Evolutionary conservation across 2,329 filamentous ascomycete species (phyloP), one percentile per base, ranked within the genome.

Genomic region (Knufia fluminis): DNA sequence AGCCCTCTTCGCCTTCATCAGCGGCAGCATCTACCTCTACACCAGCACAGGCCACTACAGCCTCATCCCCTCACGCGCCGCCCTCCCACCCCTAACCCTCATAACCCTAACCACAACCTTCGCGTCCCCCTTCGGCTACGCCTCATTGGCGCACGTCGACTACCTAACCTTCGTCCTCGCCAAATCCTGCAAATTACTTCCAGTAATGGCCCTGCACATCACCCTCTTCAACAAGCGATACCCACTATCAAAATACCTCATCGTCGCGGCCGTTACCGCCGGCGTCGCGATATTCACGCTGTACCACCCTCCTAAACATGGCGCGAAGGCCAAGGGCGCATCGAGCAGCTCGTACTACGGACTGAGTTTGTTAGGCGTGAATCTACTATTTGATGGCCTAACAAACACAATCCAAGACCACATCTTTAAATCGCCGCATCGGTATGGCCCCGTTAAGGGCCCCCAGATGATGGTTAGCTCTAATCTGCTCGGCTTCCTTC

Each of bases 401-500:
- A 97, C 91, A 52, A 98, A 98, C 68, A 89, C 85, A 48, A 95
- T 91, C 2, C 92, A 98, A 73, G 92, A 98, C 68, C 83, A 95
- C 67, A 88, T 98, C 66, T 96, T 97, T 66, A 69, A 71, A 55
- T 75, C 79, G 4, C 70, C 70, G 2, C 68, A 71, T 22, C 64
- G 68, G 1, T 94, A 89, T 69, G 80, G 80, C 56, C 82, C 83
- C 12, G 96, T 92, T 65, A 80, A 81, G 2, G 92, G 92, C 8
- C 89, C 91, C 52, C 92, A 98, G 76, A 98, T 98, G 92, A 98
- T 98, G 92, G 94, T 90, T 65, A 90, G 91, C 33, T 88, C 96
- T 68, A 98, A 97, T 65, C 72, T 95, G 49, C 85, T 97, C 67
- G 84, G 80, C 59, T 91, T 89, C 2, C 63, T 81, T 41, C 73